Base-by-base conservation (phyloP, 495 filamentous ascomycete genomes). In the Penicillium cosmopolitanum region DNA sequence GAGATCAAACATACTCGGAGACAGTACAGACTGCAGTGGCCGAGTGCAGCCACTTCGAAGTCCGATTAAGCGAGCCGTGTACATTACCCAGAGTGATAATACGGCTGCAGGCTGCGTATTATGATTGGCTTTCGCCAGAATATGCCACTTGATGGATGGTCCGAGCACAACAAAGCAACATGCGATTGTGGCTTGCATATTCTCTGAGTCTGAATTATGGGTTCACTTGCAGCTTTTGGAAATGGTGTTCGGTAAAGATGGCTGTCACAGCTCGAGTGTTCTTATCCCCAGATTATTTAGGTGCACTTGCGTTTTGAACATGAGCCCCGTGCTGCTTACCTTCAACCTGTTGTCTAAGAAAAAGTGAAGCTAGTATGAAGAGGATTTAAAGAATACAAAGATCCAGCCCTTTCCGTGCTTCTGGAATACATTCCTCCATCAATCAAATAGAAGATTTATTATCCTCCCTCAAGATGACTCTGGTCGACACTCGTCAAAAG, bases 401-500 rank as follows among this genome's bases (percentile, higher is more conserved):
- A 31, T 8, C 8, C 28, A 6, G 28, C 8, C 28, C 1, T 31
- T 31, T 8, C 28, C 28, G 28, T 31, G 4, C 28, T 1, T 31
- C 28, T 31, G 28, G 28, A 31, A 12, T 13, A 10, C 36, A 38
- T n/a, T 12, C 12, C 36, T 31, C 28, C 4, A 9, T 31, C 28
- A 0, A 31, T 7, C 28, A 31, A 1, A 31, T 0, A 38, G 11
- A 12, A 38, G 12, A 38, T 38, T 38, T 0, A n/a, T n/a, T 5
- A n/a, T 38, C n/a, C n/a, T 13, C 36, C 11, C 5, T 38, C 36
- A 38, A 12, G 1, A 38, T 38, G 36, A 12, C 36, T 38, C 36
- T n/a, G 36, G 36, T 38, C 11, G 36, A 12, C 10, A 13, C 36
- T 38, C 11, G 36, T 13, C 36, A 38, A 13, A 74, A 79, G 64